Evolutionary conservation across 352 stramenopile genomes (phyloP), one percentile per base, ranked within the genome.

Genomic region (Thraustotheca clavata): DNA sequence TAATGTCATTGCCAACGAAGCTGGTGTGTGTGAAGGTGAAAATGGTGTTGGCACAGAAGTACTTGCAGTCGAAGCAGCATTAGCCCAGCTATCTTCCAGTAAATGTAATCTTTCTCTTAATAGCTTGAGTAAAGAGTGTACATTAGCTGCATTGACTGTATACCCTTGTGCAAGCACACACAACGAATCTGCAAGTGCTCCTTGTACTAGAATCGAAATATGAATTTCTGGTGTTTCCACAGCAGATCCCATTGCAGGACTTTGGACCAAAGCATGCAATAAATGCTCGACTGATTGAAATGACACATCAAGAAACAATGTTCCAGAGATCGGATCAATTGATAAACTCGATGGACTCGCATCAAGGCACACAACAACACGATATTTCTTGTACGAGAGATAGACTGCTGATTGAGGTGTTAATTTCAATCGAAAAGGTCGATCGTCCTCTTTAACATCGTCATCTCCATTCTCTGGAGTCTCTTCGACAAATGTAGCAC

Each of bases 121-220:
- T 5, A 94, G 68, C 49, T 78, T 69, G 12, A 95, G 69, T 41
- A 95, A 76, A 3, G 55, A 52, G 1, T 72, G 61, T 8, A 74
- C 75, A 59, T 91, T 95, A 18, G 59, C 61, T 2, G 71, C 60
- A 18, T 80, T 81, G 32, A 95, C 75, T 36, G 89, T 79, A 41
- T 88, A 90, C 24, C 80, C 81, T 66, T 95, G 84, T 11, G 91
- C 77, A 20, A 95, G 70, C 60, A 95, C 80, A 49, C 77, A 87
- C 22, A 95, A 65, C 26, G 80, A 89, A 41, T 95, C 81, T 16
- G 92, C 77, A 0, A 80, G 72, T 0, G 83, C 79, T 38, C 83
- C 84, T 54, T 95, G 85, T 16, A 92, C 80, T 40, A 95, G 71
- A 31, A 94, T 82, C 0, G 84, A 94, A 22, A 73, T 38, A 33